A percentile compares a stretch with the other conserved stretches of the same genome.
phyloP scores from a whole-genome alignment of 2,329 filamentous ascomycete genomes.

The Coniochaeta pulveracea region DNA sequence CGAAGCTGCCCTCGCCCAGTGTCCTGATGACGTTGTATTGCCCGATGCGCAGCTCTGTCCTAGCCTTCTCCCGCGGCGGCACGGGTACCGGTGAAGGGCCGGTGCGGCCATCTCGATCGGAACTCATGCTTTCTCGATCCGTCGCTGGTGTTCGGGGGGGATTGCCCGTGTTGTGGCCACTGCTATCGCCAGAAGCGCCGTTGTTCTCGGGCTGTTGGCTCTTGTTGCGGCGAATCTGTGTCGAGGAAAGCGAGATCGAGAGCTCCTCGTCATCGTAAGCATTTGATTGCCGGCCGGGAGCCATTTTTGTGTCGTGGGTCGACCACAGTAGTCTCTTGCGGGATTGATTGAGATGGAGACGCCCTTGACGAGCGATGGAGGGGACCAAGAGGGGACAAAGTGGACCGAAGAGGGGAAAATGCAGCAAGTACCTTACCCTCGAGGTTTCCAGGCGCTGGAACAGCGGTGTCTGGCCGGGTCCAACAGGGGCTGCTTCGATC shows the following conservation, averaged over 20 bases:
- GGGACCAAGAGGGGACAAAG: neutral
- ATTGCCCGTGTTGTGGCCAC: conserved; percentile 15
- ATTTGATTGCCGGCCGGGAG: conserved; percentile 1
- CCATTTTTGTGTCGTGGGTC: conserved; percentile 4
- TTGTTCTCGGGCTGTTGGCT: conserved; percentile 19
- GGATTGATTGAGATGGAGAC: neutral
- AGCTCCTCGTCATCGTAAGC: conserved; percentile 65
- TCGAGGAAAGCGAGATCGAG: conserved; percentile 61
- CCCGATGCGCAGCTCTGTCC: conserved; percentile 74
- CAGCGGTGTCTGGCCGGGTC: too few relatives aligned
- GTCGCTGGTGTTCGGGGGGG: too few relatives aligned
- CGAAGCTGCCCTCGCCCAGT: conserved; percentile 92
- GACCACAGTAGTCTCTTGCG: neutral
- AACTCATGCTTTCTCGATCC: too few relatives aligned
- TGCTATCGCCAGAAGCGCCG: conserved; percentile 19
- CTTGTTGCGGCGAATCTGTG: conserved; percentile 47
- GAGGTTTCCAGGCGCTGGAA: neutral
- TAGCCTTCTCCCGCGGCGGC: conserved; percentile 30
- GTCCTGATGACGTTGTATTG: conserved; percentile 87
- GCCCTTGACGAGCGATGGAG: neutral
- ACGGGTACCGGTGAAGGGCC: conserved; percentile 13
- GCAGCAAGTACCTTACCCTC: neutral
- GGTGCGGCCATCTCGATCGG: conserved; percentile 16
- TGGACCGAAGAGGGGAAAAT: neutral
- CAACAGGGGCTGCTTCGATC: too few relatives aligned